Base-by-base conservation (phyloP, 2,329 filamentous ascomycete genomes). In the Fusarium xylarioides region DNA sequence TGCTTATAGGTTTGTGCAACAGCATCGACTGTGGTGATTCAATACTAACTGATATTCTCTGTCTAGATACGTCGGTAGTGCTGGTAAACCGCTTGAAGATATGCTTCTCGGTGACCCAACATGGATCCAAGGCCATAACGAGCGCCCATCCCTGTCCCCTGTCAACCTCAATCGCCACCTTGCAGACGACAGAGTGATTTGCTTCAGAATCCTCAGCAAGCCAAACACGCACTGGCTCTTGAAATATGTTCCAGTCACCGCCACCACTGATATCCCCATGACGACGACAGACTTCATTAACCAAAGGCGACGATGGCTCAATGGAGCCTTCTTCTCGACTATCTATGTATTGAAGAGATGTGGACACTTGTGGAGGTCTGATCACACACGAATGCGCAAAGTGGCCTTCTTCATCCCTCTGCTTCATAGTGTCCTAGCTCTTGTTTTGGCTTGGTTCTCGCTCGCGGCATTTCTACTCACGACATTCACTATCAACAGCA, bases 371-470 rank as follows among this genome's bases (percentile, higher is more conserved):
- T 60, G 35, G 44, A 32, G 35, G 7, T 60, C 57, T 5, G 46
- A 53, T 1, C 57, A 60, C 4, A 28, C 18, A 0, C 14, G 21
- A 1, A 40, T 34, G 4, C 57, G 46, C 9, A 60, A 53, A 10
- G 0, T 53, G n/a, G 46, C n/a, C 1, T 53, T 60, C 11, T 60
- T 42, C 4, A 40, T 60, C 10, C 44, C 57, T 15, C 30, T 73
- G 0, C 5, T 64, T 4, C 68, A 73, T 19, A 72, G 57, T 3
- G 30, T 70, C 11, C 37, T 70, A 0, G 64, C 44, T 18, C 42
- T 63, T 1, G 21, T 73, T 11, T 8, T 72, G 5, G 68, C 58
- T 12, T 73, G 69, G 69, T 72, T 73, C 21, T 72, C 69, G 0
- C 28, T 73, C 0, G 58, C 66, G 0, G 67, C 69, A 0, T 72